A percentile compares a stretch with the other conserved stretches of the same genome.
phyloP scores from a whole-genome alignment of 2,329 filamentous ascomycete genomes.

The Botrytis medusae region DNA sequence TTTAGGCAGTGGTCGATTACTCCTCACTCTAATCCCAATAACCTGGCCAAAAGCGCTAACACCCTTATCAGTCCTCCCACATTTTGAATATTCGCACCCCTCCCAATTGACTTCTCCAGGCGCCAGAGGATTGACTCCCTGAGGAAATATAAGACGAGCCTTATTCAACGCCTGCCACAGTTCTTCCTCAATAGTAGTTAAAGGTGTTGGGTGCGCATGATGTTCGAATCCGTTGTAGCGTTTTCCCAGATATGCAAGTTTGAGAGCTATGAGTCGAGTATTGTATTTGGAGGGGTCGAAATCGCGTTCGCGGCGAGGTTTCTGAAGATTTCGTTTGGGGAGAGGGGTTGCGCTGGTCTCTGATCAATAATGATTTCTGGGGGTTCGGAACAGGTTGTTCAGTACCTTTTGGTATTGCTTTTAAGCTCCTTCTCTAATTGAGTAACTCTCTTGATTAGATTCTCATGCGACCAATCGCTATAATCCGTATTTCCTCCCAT shows the following conservation, averaged over 20 bases:
- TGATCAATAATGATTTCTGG: background rate
- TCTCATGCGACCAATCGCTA: conserved; percentile 65
- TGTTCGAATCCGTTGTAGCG: conserved; percentile 93
- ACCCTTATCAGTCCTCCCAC: conserved; percentile 86
- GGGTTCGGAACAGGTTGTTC: background rate
- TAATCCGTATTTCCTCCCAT: conserved; percentile 49
- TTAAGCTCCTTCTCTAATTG: conserved; percentile 66
- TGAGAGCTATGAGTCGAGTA: conserved; percentile 83
- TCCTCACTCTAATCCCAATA: conserved; percentile 78
- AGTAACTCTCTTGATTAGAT: conserved; percentile 66
- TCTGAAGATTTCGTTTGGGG: conserved; percentile 45
- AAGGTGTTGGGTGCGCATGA: conserved; percentile 64
- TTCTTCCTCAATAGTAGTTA: conserved; percentile 88
- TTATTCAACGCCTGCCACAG: conserved; percentile 88
- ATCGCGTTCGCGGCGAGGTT: conserved; percentile 33
- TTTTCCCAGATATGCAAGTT: conserved; percentile 90
- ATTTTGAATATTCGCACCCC: conserved; percentile 89
- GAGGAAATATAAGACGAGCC: conserved; percentile 75
- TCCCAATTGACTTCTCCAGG: conserved; percentile 71
- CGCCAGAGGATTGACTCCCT: conserved; percentile 44
- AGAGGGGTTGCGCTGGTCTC: conserved; percentile 19
- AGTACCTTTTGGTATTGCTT: conserved; percentile 44
- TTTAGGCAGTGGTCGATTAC: conserved; percentile 63
- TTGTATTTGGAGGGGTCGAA: conserved; percentile 79
- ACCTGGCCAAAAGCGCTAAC: conserved; percentile 98